These are phyloP conservation scores for Cryphonectria carpinicola DNA, from an alignment of 2,329 filamentous ascomycete genomes.

Conservation along the genomic window DNA sequence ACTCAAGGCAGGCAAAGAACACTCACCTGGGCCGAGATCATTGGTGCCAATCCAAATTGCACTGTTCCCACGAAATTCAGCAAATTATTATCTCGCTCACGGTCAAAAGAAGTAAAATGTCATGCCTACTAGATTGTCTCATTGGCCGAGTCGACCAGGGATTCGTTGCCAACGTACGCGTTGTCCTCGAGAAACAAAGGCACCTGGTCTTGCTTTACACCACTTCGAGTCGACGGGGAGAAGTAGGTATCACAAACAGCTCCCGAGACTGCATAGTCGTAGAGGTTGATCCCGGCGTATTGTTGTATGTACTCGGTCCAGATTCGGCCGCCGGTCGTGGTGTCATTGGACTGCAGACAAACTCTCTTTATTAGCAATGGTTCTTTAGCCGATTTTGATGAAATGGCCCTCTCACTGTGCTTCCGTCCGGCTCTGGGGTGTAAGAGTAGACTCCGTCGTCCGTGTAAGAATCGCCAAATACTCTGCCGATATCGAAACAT, in stretches of 20 bases:
- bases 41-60: constrained; percentile 67
- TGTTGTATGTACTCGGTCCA: constrained; percentile 31
- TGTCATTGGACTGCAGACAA: constrained; percentile 18
- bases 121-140: constrained; percentile 26
- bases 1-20: not conserved
- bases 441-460: constrained; percentile 26
- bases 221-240: constrained; percentile 22
- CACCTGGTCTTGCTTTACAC: constrained; percentile 27
- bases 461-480: constrained; percentile 27
- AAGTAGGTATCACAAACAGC: constrained; percentile 31
- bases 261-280: constrained; percentile 34
- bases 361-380: not conserved
- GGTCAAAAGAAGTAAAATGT: not conserved
- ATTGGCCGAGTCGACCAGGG: constrained; percentile 17
- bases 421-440: constrained; percentile 21
- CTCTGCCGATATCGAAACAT: not conserved
- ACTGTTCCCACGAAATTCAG: not conserved
- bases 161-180: constrained; percentile 14
- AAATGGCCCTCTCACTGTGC: not conserved
- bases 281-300: constrained; percentile 28
- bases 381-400: not conserved
- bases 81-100: too few species aligned
- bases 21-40: constrained; percentile 52
- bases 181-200: constrained; percentile 29
- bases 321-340: constrained; percentile 26